Evolutionary conservation across 352 stramenopile genomes (phyloP).

Genomic region (Phytophthora macrochlamydospora): DNA sequence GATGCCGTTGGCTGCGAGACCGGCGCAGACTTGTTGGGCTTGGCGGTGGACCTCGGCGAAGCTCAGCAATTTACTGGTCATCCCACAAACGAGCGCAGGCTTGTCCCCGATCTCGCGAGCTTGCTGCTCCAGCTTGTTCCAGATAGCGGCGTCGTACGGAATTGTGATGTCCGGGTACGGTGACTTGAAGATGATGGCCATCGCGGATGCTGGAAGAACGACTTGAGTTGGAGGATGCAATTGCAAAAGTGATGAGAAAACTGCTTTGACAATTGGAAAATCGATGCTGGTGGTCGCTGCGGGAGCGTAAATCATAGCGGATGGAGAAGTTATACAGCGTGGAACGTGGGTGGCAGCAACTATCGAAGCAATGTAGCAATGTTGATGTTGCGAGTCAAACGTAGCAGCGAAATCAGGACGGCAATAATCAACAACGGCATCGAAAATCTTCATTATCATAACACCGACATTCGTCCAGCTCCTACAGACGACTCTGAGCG

Average conservation of each 20-base stretch:
- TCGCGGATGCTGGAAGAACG: not conserved
- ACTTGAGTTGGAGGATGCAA: constrained; percentile 4
- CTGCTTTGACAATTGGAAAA: not conserved
- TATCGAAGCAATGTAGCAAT: too few species aligned
- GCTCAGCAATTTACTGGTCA: constrained; percentile 39
- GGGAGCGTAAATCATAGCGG: not conserved
- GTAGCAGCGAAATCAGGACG: not conserved
- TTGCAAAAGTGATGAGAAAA: constrained; percentile 20
- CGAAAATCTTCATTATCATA: constrained; percentile 1
- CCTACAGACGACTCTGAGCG: constrained; percentile 23
- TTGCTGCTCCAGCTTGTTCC: constrained; percentile 47
- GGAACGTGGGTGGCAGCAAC: too few species aligned
- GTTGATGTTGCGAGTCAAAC: not conserved
- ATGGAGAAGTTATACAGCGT: not conserved
- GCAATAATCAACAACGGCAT: not conserved
- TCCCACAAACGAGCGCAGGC: constrained; percentile 42
- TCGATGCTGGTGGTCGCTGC: not conserved
- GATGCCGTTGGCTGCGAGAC: constrained; percentile 39
- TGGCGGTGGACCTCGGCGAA: constrained; percentile 35
- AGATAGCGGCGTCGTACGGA: constrained; percentile 42
- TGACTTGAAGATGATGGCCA: constrained; percentile 49
- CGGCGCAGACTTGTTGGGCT: constrained; percentile 30
- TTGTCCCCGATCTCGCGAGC: constrained; percentile 30
- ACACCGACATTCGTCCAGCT: constrained; percentile 1
- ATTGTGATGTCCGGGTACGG: constrained; percentile 33